These are phyloP conservation scores for Monosporozyma servazzii DNA, from an alignment of 805 yeast genomes.

Conservation along the genomic window DNA sequence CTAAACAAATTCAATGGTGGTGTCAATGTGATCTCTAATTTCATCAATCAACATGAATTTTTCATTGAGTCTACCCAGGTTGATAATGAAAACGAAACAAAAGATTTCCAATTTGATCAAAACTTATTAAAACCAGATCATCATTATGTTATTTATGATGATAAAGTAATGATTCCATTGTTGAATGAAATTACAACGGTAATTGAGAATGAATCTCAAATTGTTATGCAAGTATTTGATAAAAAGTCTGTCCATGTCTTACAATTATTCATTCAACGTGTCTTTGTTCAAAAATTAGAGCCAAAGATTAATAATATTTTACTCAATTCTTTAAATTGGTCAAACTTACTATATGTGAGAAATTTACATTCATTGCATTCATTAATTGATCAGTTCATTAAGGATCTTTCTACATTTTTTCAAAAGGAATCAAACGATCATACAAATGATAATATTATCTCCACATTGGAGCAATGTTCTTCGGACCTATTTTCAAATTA, in stretches of 20 bases:
- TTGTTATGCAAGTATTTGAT: slow-evolving; percentile 65
- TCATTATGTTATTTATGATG: slow-evolving; percentile 41
- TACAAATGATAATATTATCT: slow-evolving; percentile 21
- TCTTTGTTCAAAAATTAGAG: slow-evolving; percentile 64
- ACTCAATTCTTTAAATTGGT: slow-evolving; percentile 51
- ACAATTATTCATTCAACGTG: slow-evolving; percentile 60
- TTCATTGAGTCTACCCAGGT: slow-evolving; percentile 37
- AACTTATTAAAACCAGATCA: slow-evolving; percentile 50
- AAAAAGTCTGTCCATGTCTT: slow-evolving; percentile 56
- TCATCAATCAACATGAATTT: slow-evolving; percentile 69
- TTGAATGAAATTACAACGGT: slow-evolving; percentile 50
- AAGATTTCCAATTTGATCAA: slow-evolving; percentile 48
- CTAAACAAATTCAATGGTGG: slow-evolving; percentile 80
- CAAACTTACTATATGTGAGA: slow-evolving; percentile 67
- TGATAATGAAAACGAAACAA: slow-evolving; percentile 20
- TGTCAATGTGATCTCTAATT: slow-evolving; percentile 67
- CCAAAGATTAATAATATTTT: slow-evolving; percentile 49
- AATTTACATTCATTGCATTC: slow-evolving; percentile 59
- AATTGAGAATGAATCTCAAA: slow-evolving; percentile 61
- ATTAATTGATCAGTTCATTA: slow-evolving; percentile 49
- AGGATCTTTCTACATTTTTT: slow-evolving; percentile 55
- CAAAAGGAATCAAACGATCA: slow-evolving; percentile 29
- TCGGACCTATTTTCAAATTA: slow-evolving; percentile 68
- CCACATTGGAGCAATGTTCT: slow-evolving; percentile 58
- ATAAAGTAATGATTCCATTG: slow-evolving; percentile 38